Percentiles rank a stretch among this genome's conserved stretches.
phyloP scores from a whole-genome alignment of 257 asterid genomes.

The Coffea eugenioides region DNA sequence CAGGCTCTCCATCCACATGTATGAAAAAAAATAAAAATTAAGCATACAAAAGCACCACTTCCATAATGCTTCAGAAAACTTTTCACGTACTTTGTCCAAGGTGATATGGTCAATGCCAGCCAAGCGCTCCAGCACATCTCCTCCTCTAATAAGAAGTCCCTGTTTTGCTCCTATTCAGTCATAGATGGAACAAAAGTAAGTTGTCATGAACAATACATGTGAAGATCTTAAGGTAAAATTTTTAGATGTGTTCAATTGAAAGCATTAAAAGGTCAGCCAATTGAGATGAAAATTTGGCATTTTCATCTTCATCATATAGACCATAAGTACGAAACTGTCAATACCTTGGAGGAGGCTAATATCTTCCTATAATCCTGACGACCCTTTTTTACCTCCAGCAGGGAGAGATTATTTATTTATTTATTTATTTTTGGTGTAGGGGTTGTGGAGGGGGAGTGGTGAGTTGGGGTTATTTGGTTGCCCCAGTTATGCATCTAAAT shows the following conservation, averaged over 20 bases:
- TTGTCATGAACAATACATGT: neutral
- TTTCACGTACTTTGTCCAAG: slow-evolving; percentile 70
- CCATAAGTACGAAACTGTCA: neutral
- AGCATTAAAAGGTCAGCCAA: neutral
- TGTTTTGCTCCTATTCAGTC: slow-evolving; percentile 75
- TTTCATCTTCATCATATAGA: neutral
- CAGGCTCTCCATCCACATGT: neutral
- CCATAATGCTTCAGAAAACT: neutral
- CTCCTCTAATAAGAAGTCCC: slow-evolving; percentile 95
- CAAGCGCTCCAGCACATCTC: slow-evolving; percentile 93
- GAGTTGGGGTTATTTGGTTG: neutral
- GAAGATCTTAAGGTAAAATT: neutral
- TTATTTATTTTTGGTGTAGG: no score
- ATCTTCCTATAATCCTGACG: no score
- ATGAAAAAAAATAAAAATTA: neutral
- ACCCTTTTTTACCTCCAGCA: no score
- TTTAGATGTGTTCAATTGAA: neutral
- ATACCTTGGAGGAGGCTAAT: no score
- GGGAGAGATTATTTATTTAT: no score
- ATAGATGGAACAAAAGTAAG: slow-evolving; percentile 11
- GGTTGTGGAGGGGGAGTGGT: no score
- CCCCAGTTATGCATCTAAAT: neutral
- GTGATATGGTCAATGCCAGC: slow-evolving; percentile 71
- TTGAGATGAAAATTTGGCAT: neutral
- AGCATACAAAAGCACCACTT: neutral